Percentiles rank a stretch among this genome's conserved stretches.
phyloP scores from a whole-genome alignment of 1,284 basidiomycete species.

The Ustilago shanxiensis region DNA sequence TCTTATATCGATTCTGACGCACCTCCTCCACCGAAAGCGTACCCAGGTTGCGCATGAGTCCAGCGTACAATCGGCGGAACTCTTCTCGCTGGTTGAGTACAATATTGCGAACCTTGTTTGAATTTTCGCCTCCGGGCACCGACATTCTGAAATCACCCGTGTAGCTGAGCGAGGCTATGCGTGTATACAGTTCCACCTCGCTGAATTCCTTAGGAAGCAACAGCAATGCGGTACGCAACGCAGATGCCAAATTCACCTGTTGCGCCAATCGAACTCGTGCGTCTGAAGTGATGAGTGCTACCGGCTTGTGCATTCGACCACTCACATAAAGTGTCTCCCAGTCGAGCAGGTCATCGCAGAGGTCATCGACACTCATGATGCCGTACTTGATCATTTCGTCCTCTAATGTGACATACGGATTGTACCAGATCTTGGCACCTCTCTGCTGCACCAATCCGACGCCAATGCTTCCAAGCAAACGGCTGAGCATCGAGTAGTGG shows the following conservation, averaged over 20 bases:
- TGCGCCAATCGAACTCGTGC: constrained; percentile 89
- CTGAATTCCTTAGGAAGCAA: constrained; percentile 76
- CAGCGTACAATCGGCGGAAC: constrained; percentile 88
- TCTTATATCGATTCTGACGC: constrained; percentile 43
- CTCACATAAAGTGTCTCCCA: constrained; percentile 95
- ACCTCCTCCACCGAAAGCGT: constrained; percentile 56
- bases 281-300: constrained; percentile 74
- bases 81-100: constrained; percentile 79
- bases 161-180: constrained; percentile 89
- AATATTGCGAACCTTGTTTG: constrained; percentile 86
- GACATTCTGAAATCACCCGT: constrained; percentile 88
- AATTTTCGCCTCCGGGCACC: constrained; percentile 89
- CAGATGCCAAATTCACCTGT: constrained; percentile 91
- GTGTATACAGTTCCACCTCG: constrained; percentile 85
- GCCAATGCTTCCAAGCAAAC: constrained; percentile 82
- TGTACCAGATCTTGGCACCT: constrained; percentile 87
- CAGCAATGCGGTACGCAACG: constrained; percentile 82
- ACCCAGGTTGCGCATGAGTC: constrained; percentile 68
- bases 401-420: constrained; percentile 62
- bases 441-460: constrained; percentile 82
- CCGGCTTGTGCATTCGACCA: constrained; percentile 95
- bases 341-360: constrained; percentile 88
- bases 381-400: constrained; percentile 93
- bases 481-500: constrained; percentile 89
- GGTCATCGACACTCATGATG: constrained; percentile 89